Conservation (phyloP, 225 moss, liverwort and hornwort species). For the Takakia lepidozioides region DNA sequence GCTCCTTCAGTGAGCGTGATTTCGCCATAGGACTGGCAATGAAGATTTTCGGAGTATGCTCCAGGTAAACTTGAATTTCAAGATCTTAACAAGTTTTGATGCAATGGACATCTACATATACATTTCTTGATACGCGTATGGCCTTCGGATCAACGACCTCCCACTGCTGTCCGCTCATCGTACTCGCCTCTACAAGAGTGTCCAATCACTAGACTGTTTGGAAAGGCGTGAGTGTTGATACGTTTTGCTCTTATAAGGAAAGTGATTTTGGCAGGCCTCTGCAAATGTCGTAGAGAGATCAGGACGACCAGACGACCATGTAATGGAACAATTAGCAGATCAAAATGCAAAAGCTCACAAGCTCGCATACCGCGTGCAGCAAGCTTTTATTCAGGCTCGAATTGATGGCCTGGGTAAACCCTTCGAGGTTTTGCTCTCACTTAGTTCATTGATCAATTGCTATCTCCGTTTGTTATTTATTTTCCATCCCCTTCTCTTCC, state of each 20-base stretch:
- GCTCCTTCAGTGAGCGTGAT: too few relatives aligned
- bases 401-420: constrained; percentile 92
- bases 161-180: background rate
- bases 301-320: constrained; percentile 19
- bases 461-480: too few relatives aligned
- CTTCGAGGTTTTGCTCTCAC: constrained; percentile 87
- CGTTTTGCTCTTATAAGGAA: too few relatives aligned
- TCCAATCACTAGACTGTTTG: background rate
- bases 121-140: background rate
- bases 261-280: background rate
- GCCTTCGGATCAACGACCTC: background rate
- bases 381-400: constrained; percentile 80
- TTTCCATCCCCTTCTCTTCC: too few relatives aligned
- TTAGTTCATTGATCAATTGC: too few relatives aligned
- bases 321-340: constrained; percentile 49
- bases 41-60: background rate
- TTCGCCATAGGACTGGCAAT: too few relatives aligned
- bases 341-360: constrained; percentile 65
- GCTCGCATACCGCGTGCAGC: constrained; percentile 77
- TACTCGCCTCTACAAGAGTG: background rate
- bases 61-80: background rate
- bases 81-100: too few relatives aligned
- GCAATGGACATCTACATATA: too few relatives aligned
- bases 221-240: too few relatives aligned
- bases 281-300: background rate